Evolutionary conservation across 23 red algal genomes (phyloP), one percentile per base, ranked within the genome.

Genomic region (Gracilaria gracilis): DNA sequence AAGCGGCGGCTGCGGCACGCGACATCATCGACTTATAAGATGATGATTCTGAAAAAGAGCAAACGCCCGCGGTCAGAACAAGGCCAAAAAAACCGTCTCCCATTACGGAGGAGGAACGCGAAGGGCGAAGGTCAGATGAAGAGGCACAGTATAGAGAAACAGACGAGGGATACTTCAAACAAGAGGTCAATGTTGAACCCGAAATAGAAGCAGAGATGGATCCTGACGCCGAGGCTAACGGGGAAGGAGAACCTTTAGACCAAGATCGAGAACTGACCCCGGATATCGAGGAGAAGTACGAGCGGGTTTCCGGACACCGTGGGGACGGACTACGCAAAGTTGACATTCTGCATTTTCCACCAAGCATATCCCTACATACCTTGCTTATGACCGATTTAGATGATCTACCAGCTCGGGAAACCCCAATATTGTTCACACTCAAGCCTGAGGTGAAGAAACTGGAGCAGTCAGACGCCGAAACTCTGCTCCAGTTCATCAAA

Each of bases 321-420:
- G 62, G 84, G 27, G 66, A 67, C 24, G 47, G 66, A 24, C 74
- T 24, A 25, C 54, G 57, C 35, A 47, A 71, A 34, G 75, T 90
- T 2, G 87, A 90, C 57, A 64, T 90, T 31, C 32, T 90, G n/a
- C 76, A 90, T 80, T 90, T 90, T 71, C 87, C 87, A 31, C 87
- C 75, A 62, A 90, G 71, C 31, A 57, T 90, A 35, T 70, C 87
- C 3, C 40, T 90, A 23, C 71, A 50, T 35, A 61, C 74, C 23
- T 70, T 75, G 0, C 50, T 90, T 46, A 81, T 75, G 5, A 79
- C 87, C 23, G 74, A 64, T 17, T 66, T 71, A 17, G 25, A 79
- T 3, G 37, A 82, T 64, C 23, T 90, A 62, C 87, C 87, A 9
- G 67, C 25, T 13, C 44, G 64, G 33, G 67, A 90, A 50, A 66